phyloP scores from a whole-genome alignment of 1,139 yeast species.

The Sugiyamaella grinbergsii region DNA sequence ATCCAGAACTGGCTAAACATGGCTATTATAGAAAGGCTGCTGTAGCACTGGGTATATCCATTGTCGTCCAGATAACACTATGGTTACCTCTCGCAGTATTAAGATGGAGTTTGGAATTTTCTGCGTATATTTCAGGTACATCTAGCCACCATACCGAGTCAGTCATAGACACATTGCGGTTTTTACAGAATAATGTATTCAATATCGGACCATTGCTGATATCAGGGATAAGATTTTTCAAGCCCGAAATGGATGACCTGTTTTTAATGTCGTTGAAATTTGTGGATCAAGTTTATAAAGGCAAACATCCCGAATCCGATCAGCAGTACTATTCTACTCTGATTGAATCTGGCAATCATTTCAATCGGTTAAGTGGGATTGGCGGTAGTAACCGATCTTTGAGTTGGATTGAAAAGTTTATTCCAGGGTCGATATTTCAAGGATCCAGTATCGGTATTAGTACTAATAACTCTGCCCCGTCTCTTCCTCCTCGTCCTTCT shows the following conservation, averaged over 20 bases:
- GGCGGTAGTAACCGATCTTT: neutral
- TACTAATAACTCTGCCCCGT: neutral
- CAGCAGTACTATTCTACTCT: conserved; percentile 34
- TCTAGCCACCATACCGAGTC: conserved; percentile 28
- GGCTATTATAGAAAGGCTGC: conserved; percentile 45
- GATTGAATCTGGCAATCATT: conserved; percentile 22
- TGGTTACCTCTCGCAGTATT: conserved; percentile 42
- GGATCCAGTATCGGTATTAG: neutral
- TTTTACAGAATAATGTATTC: conserved; percentile 46
- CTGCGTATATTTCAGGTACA: conserved; percentile 29
- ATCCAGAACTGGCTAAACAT: conserved; percentile 46
- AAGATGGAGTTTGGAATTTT: conserved; percentile 29
- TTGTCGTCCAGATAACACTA: conserved; percentile 45
- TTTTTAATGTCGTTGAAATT: conserved; percentile 49
- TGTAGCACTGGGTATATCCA: conserved; percentile 44
- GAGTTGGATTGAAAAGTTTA: conserved; percentile 6
- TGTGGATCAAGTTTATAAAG: conserved; percentile 46
- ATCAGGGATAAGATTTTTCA: conserved; percentile 46
- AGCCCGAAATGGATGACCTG: conserved; percentile 44
- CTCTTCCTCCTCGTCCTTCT: neutral
- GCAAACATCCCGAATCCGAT: conserved; percentile 45
- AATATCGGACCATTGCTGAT: conserved; percentile 50
- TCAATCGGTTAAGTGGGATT: neutral
- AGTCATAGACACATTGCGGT: conserved; percentile 36
- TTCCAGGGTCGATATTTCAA: conserved; percentile 4